Evolutionary conservation across 768 basidiomycete genomes (phyloP).

Genomic region (Myochromella boudieri): DNA sequence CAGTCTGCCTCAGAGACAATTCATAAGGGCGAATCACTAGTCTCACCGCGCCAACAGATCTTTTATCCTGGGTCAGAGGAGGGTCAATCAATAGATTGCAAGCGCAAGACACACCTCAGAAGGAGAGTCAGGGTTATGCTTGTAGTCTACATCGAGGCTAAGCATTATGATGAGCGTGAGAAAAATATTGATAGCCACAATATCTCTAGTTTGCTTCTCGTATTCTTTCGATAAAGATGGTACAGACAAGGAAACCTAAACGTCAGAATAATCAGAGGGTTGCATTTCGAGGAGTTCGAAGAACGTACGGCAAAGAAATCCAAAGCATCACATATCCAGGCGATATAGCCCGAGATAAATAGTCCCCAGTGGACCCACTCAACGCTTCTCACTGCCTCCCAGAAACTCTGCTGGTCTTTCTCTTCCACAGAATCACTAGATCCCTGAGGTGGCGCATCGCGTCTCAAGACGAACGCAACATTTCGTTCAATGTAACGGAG

Average conservation of each 20-base stretch:
- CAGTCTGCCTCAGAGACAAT: not conserved
- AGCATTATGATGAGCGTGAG: not conserved
- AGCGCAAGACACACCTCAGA: constrained; percentile 42
- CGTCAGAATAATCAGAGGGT: constrained; percentile 39
- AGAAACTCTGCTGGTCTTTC: not conserved
- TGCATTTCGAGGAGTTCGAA: constrained; percentile 46
- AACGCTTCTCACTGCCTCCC: not conserved
- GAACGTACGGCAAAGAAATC: constrained; percentile 84
- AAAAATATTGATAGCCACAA: not conserved
- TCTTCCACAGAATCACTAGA: no score
- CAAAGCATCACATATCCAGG: constrained; percentile 84
- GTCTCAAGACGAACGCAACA: no score
- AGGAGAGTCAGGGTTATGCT: not conserved
- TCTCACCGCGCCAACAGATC: not conserved
- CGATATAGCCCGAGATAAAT: constrained; percentile 61
- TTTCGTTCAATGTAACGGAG: no score
- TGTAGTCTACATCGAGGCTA: not conserved
- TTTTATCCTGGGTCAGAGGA: constrained; percentile 9
- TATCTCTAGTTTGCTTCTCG: not conserved
- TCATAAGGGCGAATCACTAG: not conserved
- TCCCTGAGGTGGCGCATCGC: no score
- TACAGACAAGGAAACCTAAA: constrained; percentile 38
- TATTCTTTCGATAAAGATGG: not conserved
- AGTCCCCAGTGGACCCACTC: constrained; percentile 48
- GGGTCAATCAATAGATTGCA: no score